Conservation (phyloP, 139 green algal genomes). For the Chlamydomonas applanata region DNA sequence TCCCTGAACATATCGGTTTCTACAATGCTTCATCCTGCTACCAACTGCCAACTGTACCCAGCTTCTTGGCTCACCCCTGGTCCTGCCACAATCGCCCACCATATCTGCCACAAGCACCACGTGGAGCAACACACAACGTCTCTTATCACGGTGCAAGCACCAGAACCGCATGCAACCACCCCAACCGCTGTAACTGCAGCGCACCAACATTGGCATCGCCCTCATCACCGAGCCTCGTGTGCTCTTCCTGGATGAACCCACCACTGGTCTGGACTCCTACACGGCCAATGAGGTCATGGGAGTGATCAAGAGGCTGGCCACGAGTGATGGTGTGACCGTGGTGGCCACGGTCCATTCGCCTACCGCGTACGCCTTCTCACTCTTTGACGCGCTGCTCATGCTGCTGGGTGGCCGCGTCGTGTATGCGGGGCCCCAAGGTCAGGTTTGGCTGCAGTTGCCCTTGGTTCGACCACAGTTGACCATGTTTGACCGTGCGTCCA, state of each 20-base stretch:
- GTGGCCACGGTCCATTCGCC: constrained; percentile 73
- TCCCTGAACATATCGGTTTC: no score
- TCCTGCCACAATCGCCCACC: no score
- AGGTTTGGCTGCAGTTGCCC: no score
- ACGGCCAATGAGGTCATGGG: constrained; percentile 43
- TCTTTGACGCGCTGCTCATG: constrained; percentile 65
- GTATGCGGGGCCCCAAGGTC: constrained; percentile 41
- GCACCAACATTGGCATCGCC: constrained; percentile 57
- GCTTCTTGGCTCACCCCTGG: no score
- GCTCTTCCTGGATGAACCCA: constrained; percentile 71
- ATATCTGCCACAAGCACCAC: no score
- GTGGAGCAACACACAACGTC: no score
- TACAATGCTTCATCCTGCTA: no score
- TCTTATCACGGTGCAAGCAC: no score
- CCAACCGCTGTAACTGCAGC: neutral
- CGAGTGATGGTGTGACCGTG: constrained; percentile 50
- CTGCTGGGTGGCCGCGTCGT: constrained; percentile 40
- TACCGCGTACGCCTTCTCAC: constrained; percentile 41
- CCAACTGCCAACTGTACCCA: no score
- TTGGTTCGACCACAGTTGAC: no score
- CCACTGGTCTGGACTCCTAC: constrained; percentile 53
- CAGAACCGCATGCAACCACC: neutral
- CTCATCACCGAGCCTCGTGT: constrained; percentile 58
- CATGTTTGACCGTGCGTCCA: no score
- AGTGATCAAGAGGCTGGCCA: constrained; percentile 26